phyloP scores from a whole-genome alignment of 768 basidiomycete genomes.

The Cubamyces lactineus region DNA sequence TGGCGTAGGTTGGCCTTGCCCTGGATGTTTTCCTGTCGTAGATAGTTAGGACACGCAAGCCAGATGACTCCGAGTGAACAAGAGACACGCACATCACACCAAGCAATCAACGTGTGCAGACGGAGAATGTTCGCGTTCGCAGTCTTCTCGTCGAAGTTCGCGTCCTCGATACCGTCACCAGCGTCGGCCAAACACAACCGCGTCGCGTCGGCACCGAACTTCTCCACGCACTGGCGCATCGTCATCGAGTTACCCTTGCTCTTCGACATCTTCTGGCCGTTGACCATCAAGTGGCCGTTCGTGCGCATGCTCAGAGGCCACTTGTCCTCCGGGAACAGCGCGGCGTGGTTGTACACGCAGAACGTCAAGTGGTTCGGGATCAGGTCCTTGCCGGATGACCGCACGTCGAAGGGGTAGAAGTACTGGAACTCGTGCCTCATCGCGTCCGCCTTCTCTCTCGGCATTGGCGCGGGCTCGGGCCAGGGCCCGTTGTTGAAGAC shows the following conservation, averaged over 20 bases:
- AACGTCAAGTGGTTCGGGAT: constrained; percentile 96
- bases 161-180: constrained; percentile 96
- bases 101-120: constrained; percentile 84
- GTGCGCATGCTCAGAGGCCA: constrained; percentile 93
- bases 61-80: not conserved
- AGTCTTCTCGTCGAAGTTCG: constrained; percentile 98
- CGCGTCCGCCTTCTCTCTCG: constrained; percentile 76
- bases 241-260: constrained; percentile 96
- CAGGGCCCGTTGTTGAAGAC: constrained; percentile 79
- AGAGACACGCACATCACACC: constrained; percentile 78
- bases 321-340: constrained; percentile 86
- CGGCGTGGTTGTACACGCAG: constrained; percentile 92
- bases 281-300: constrained; percentile 96
- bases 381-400: constrained; percentile 97
- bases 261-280: constrained; percentile 99
- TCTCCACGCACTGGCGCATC: constrained; percentile 81
- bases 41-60: not conserved
- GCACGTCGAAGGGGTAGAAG: constrained; percentile 98
- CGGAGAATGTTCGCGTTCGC: constrained; percentile 97
- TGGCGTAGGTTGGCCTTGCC: constrained; percentile 71
- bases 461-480: constrained; percentile 67
- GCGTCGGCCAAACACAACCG: constrained; percentile 92
- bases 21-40: constrained; percentile 73
- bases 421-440: constrained; percentile 93
- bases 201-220: constrained; percentile 97